phyloP scores from a whole-genome alignment of 345 rosid species.

The Eucalyptus grandis region DNA sequence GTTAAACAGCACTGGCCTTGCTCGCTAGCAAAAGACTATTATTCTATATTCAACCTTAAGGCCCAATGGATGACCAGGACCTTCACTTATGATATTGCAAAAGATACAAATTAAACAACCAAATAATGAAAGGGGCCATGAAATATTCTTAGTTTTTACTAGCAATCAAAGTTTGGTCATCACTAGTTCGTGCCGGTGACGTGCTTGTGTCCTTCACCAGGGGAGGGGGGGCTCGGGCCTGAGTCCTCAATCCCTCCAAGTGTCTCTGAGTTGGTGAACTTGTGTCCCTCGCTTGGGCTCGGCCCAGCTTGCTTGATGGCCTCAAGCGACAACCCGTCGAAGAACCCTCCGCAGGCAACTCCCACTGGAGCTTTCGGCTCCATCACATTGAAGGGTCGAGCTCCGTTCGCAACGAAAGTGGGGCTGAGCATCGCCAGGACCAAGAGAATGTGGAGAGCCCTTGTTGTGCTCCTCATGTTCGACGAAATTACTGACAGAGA shows the following conservation, averaged over 20 bases:
- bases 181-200: too few species aligned
- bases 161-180: too few species aligned
- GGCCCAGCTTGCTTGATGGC: conserved; percentile 6
- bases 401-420: background rate
- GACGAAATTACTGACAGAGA: background rate
- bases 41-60: too few species aligned
- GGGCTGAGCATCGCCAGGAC: background rate
- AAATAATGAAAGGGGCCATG: too few species aligned
- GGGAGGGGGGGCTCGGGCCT: background rate
- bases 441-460: background rate
- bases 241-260: conserved; percentile 3
- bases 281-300: conserved; percentile 1
- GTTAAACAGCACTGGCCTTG: too few species aligned
- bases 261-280: background rate
- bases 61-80: too few species aligned
- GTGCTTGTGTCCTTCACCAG: background rate
- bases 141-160: too few species aligned
- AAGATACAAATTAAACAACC: too few species aligned
- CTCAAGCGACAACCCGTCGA: background rate
- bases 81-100: too few species aligned
- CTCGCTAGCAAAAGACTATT: too few species aligned
- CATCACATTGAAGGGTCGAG: background rate
- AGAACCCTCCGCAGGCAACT: background rate
- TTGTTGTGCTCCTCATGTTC: background rate
- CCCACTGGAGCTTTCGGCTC: background rate